A percentile compares a stretch with the other conserved stretches of the same genome.
phyloP scores from a whole-genome alignment of 2,329 filamentous ascomycete genomes.

The Fonsecaea monophora region DNA sequence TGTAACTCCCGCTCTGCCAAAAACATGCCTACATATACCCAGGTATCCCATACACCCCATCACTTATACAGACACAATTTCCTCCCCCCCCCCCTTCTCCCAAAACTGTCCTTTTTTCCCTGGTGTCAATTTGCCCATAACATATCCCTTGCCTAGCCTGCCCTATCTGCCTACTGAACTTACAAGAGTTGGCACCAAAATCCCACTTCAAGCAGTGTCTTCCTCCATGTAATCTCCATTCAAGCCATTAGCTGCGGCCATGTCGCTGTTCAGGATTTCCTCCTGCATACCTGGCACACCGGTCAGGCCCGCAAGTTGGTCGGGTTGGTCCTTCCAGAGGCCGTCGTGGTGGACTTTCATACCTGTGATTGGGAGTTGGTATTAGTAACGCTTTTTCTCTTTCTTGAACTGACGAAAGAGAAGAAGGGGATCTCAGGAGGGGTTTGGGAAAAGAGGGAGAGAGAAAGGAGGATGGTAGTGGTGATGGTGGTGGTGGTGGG shows the following conservation, averaged over 20 bases:
- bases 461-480: too few relatives aligned
- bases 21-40: not conserved
- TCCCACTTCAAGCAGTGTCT: slow-evolving; percentile 24
- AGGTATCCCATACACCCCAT: not conserved
- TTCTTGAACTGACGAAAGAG: not conserved
- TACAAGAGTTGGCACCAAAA: not conserved
- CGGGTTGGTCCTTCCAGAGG: slow-evolving; percentile 33
- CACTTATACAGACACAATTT: not conserved
- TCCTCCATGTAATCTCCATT: slow-evolving; percentile 28
- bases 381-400: slow-evolving; percentile 18
- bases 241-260: slow-evolving; percentile 31
- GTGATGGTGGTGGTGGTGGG: too few relatives aligned
- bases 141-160: not conserved
- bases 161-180: not conserved
- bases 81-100: not conserved
- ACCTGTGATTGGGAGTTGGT: slow-evolving; percentile 11
- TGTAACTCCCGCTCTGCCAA: not conserved
- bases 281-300: slow-evolving; percentile 35
- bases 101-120: too few relatives aligned
- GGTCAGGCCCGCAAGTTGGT: slow-evolving; percentile 35
- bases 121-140: slow-evolving; percentile 14
- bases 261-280: slow-evolving; percentile 37
- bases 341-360: slow-evolving; percentile 41
- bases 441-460: too few relatives aligned
- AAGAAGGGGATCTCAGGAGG: not conserved